Evolutionary conservation across 1,284 basidiomycete species (phyloP).

Genomic region (Sanghuangporus baumii): DNA sequence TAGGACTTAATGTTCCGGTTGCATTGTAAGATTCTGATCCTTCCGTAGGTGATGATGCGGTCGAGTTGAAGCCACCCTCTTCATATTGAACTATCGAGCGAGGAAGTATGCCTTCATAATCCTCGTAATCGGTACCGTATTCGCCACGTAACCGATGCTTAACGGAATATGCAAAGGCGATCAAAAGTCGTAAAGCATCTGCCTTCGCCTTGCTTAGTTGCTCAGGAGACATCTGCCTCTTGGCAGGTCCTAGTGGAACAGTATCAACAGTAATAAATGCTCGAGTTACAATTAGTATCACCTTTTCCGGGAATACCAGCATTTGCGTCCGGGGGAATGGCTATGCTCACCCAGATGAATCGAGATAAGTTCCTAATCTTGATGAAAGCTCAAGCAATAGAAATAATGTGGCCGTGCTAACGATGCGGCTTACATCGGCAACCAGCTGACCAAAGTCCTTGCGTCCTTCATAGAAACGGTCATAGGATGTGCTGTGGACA

Average conservation of each 20-base stretch:
- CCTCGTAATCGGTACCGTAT: conserved; percentile 61
- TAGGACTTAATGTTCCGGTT: conserved; percentile 2
- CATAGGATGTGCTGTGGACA: conserved; percentile 63
- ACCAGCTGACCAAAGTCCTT: conserved; percentile 71
- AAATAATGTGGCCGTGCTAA: conserved; percentile 23
- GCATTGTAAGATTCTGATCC: conserved; percentile 10
- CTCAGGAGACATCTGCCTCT: conserved; percentile 37
- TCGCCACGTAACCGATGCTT: conserved; percentile 79
- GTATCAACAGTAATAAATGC: conserved; percentile 16
- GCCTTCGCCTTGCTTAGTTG: conserved; percentile 69
- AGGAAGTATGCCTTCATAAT: conserved; percentile 64
- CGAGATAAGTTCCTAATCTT: conserved; percentile 58
- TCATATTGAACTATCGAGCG: conserved; percentile 53
- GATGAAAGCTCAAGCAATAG: conserved; percentile 23
- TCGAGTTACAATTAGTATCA: background rate
- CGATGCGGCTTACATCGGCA: conserved; percentile 43
- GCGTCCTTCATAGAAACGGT: conserved; percentile 80
- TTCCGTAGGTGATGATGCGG: conserved; percentile 3
- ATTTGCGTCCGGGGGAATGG: conserved; percentile 43
- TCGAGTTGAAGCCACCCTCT: conserved; percentile 55
- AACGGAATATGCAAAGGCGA: conserved; percentile 63
- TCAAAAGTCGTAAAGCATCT: conserved; percentile 60
- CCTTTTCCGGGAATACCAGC: conserved; percentile 8
- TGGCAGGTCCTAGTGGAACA: conserved; percentile 39
- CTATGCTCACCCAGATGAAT: conserved; percentile 76